Evolutionary conservation across 108 stramenopile species (phyloP).

Genomic region (Phaeodactylum tricornutum): DNA sequence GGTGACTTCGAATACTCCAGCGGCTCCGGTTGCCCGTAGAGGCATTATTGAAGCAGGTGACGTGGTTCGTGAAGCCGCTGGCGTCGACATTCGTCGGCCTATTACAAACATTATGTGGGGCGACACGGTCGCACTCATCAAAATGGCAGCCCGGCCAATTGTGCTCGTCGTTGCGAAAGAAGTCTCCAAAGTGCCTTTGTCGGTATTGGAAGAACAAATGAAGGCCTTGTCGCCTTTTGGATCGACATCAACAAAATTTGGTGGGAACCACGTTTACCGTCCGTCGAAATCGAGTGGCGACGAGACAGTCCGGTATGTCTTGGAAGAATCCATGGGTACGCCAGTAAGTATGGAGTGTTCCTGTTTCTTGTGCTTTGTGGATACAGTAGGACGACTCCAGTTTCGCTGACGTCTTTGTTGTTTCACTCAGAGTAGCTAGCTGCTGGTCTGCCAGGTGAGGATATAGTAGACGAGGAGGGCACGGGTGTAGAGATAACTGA

Average conservation of each 20-base stretch:
- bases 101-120: conserved; percentile 87
- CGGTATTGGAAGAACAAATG: conserved; percentile 7
- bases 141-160: conserved; percentile 77
- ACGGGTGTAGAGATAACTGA: no score
- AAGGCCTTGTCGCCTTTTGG: conserved; percentile 2
- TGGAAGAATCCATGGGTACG: no score
- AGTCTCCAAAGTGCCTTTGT: conserved; percentile 4
- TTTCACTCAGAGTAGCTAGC: no score
- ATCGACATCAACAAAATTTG: no score
- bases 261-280: no score
- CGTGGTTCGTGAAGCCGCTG: conserved; percentile 73
- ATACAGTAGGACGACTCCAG: no score
- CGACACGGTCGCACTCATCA: conserved; percentile 81
- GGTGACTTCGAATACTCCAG: conserved; percentile 46
- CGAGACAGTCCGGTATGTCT: conserved; percentile 3
- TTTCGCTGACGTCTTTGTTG: no score
- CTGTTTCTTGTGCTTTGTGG: no score
- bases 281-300: conserved; percentile 1
- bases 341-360: no score
- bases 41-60: conserved; percentile 66
- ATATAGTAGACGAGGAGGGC: no score
- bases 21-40: conserved; percentile 56
- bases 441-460: no score
- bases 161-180: conserved; percentile 58
- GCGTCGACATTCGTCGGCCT: conserved; percentile 75